Evolutionary conservation across 805 yeast genomes (phyloP), one percentile per base, ranked within the genome.

Genomic region (Ogataea wickerhamii): DNA sequence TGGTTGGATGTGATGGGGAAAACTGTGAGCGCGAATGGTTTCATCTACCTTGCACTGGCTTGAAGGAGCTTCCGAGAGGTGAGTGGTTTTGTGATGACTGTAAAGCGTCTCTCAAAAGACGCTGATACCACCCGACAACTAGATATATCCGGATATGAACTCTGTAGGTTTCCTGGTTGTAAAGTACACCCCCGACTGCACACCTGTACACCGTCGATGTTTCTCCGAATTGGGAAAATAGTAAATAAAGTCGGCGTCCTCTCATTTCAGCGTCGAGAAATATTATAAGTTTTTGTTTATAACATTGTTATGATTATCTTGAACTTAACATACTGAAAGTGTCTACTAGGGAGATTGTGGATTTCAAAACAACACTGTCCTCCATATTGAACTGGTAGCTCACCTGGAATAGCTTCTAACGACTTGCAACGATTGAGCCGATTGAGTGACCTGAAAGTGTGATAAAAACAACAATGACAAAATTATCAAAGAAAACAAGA

Each of bases 1-100:
- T 93, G 98, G 97, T 93, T 43, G 98, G 95, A 2, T 93, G 98
- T 65, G 98, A 93, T 56, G 97, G 96, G 10, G 89, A 86, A 24
- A 78, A 81, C 41, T 91, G 98, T 67, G 80, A 80, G 58, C 71
- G 87, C 38, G 98, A 89, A 61, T 89, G 98, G 98, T 89, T 89
- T 65, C 98, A 89, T 67, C 68, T 91, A 49, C 94, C 94, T 13
- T 89, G 98, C 63, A 84, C 87, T 29, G 96, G 96, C 0, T 72
- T 88, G 51, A 78, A 81, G 35, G 80, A 87, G 34, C 76, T 91
- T 4, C 98, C 97, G 2, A 84, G 81, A 66, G 88, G 88, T 10
- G 82, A 81, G 52, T 83, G 91, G 91, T 81, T 75, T 51, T 83
- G 91, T 56, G 80, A 80, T 38, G 85, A 79, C 43, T 83, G 91